A percentile compares a stretch with the other conserved stretches of the same genome.
These are phyloP conservation scores for Geotrichum siamense DNA, from an alignment of 1,139 yeast genomes.

Conservation along the genomic window DNA sequence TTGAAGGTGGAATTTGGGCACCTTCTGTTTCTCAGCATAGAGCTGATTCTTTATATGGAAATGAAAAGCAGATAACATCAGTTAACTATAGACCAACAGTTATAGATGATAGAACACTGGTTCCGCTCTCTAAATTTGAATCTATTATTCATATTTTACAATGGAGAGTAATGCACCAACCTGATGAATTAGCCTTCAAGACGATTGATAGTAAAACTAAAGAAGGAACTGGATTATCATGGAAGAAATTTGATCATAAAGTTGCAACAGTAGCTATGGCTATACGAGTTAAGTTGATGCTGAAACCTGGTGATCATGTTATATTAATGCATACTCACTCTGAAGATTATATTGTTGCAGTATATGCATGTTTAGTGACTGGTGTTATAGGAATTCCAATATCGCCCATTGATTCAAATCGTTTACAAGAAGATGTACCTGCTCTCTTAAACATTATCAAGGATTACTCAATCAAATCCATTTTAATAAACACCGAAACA, in stretches of 20 bases:
- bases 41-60: constrained; percentile 41
- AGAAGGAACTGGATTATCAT: constrained; percentile 55
- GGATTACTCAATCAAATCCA: constrained; percentile 63
- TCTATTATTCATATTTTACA: constrained; percentile 68
- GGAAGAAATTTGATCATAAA: constrained; percentile 77
- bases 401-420: constrained; percentile 60
- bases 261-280: constrained; percentile 66
- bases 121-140: constrained; percentile 63
- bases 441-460: constrained; percentile 58
- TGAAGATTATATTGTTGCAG: constrained; percentile 77
- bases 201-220: constrained; percentile 43
- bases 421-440: constrained; percentile 69
- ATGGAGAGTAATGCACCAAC: constrained; percentile 65
- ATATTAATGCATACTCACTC: constrained; percentile 78
- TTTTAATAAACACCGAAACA: constrained; percentile 73
- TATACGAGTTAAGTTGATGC: constrained; percentile 42
- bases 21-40: constrained; percentile 57
- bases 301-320: constrained; percentile 64
- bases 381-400: constrained; percentile 79
- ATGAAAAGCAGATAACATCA: constrained; percentile 61
- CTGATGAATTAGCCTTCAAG: constrained; percentile 77
- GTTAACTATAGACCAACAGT: constrained; percentile 68
- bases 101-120: constrained; percentile 69
- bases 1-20: constrained; percentile 84
- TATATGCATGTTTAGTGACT: constrained; percentile 77